Percentiles rank a stretch among this genome's conserved stretches.
phyloP scores from a whole-genome alignment of 2,329 filamentous ascomycete species.

The Claviceps pazoutovae region DNA sequence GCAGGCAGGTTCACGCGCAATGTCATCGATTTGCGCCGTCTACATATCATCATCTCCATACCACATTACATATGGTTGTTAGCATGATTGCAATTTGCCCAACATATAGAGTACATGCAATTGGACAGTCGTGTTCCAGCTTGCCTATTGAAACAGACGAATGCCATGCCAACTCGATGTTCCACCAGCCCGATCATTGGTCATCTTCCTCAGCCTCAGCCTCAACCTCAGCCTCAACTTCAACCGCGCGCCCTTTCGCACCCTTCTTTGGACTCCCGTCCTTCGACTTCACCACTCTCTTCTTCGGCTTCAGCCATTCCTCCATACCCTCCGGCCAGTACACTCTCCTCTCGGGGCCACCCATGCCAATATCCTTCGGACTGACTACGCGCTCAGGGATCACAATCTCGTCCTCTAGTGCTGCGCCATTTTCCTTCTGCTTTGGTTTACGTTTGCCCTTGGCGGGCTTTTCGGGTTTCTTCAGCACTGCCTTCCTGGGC shows the following conservation, averaged over 20 bases:
- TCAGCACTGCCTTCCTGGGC: constrained; percentile 31
- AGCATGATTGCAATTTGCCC: too few relatives aligned
- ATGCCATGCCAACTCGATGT: not conserved
- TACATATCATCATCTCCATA: too few relatives aligned
- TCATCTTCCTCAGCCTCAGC: not conserved
- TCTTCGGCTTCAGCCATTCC: constrained; percentile 74
- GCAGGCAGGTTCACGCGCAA: too few relatives aligned
- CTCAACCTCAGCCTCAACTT: not conserved
- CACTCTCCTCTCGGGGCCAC: constrained; percentile 64
- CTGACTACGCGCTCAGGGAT: constrained; percentile 33
- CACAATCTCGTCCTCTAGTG: constrained; percentile 23
- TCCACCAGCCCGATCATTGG: not conserved
- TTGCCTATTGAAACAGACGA: not conserved
- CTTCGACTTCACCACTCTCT: constrained; percentile 47
- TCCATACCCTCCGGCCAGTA: constrained; percentile 89
- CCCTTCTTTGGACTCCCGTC: constrained; percentile 15
- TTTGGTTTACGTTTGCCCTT: constrained; percentile 23
- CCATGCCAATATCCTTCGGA: constrained; percentile 69
- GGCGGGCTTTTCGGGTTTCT: constrained; percentile 26
- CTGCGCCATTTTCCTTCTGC: constrained; percentile 11
- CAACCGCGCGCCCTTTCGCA: constrained; percentile 8
- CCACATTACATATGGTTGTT: too few relatives aligned
- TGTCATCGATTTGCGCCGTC: too few relatives aligned
- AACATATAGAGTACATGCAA: too few relatives aligned
- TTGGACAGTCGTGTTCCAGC: too few relatives aligned